Conservation (phyloP, 495 filamentous ascomycete species). For the Daldinia grandis region DNA sequence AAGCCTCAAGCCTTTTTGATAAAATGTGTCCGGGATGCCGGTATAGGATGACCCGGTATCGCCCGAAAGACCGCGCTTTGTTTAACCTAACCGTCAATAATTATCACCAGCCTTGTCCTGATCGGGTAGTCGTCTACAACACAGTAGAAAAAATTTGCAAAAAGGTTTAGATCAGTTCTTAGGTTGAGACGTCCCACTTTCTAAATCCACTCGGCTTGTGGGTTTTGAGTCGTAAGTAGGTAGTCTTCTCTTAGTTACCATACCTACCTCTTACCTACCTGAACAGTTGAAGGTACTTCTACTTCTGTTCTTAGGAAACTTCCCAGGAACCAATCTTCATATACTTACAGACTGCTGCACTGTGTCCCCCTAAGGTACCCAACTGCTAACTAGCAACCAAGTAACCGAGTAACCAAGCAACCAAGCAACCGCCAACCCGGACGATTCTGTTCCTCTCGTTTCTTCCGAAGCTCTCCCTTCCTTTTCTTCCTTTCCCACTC, state of each 20-base stretch:
- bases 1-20: slow-evolving; percentile 20
- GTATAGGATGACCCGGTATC: slow-evolving; percentile 38
- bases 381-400: neutral
- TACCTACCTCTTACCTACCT: neutral
- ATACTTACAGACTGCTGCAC: slow-evolving; percentile 13
- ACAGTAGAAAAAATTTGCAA: slow-evolving; percentile 29
- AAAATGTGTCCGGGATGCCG: slow-evolving; percentile 36
- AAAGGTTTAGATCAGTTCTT: slow-evolving; percentile 22
- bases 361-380: slow-evolving; percentile 18
- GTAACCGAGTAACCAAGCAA: slow-evolving; percentile 34
- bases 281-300: neutral
- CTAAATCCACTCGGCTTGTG: slow-evolving; percentile 13
- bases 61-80: slow-evolving; percentile 23
- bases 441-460: slow-evolving; percentile 33
- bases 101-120: slow-evolving; percentile 44
- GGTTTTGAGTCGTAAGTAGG: slow-evolving; percentile 29
- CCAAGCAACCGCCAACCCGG: slow-evolving; percentile 35
- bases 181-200: slow-evolving; percentile 26
- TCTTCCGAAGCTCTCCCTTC: slow-evolving; percentile 47
- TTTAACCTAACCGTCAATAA: slow-evolving; percentile 30
- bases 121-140: slow-evolving; percentile 43
- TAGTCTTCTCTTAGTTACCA: slow-evolving; percentile 11
- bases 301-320: slow-evolving; percentile 19
- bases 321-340: slow-evolving; percentile 29
- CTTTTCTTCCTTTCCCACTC: slow-evolving; percentile 49